Base-by-base conservation (phyloP, 768 basidiomycete species). In the Filobasidium floriforme region DNA sequence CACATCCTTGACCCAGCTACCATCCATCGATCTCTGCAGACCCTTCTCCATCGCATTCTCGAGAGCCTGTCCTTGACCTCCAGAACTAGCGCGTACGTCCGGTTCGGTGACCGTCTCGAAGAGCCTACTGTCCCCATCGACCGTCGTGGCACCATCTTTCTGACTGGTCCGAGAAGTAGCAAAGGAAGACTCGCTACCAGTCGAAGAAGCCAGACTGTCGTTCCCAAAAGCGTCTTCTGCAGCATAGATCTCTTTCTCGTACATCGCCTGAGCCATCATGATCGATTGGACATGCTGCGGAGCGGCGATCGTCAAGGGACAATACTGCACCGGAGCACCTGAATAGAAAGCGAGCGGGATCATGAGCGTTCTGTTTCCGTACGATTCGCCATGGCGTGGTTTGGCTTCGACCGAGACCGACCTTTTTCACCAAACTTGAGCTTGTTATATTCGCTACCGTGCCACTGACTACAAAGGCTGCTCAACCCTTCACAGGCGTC, bases 401-500 rank as follows among this genome's bases (percentile, higher is more conserved):
- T 3, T 37, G 32, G 32, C 32, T 37, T n/a, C 32, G 32, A 37
- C 32, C 32, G 9, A 9, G 15, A 66, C 69, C 62, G 7, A 74
- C 76, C 76, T 43, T 70, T 66, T 5, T 73, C 72, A 37, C 76
- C 76, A 54, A 57, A 73, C 57, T 77, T 77, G 11, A 68, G 59
- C 40, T 69, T 41, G 49, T 76, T 75, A 64, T 77, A 77, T 14
- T 74, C 76, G 37, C 70, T 71, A 59, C 73, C 67, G n/a, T 75
- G 76, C 72, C 72, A 76, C 66, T 77, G 76, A 22, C 69, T 71
- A 57, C 76, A 76, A 2, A 77, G 65, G 40, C 72, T 67, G 24
- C 29, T 37, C 22, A 65, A 24, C 3, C 52, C 63, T 44, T 65
- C 63, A 59, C 63, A 65, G 24, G 63, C 63, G 15, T 29, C 24